phyloP scores from a whole-genome alignment of 257 asterid species.

The Solanum phureja region DNA sequence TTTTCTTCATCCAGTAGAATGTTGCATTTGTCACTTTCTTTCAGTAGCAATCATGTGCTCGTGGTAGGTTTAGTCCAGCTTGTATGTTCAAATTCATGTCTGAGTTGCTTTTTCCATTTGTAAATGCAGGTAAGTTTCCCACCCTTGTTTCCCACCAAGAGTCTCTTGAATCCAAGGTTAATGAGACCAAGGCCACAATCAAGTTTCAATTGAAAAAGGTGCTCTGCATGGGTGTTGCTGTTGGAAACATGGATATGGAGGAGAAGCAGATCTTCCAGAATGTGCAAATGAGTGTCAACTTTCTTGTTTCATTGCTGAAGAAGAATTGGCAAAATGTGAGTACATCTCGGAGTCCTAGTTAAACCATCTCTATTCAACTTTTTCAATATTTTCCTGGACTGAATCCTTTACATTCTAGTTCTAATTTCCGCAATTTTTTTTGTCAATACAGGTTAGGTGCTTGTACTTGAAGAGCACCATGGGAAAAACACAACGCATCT shows the following conservation, averaged over 20 bases:
- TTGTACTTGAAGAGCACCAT: slow-evolving; percentile 10
- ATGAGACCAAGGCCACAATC: slow-evolving; percentile 6
- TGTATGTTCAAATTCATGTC: neutral
- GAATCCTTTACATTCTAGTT: neutral
- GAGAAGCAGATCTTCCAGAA: slow-evolving; percentile 2
- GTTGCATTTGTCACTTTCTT: neutral
- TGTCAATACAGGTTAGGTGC: neutral
- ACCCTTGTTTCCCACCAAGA: slow-evolving; percentile 9
- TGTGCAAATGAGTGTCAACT: slow-evolving; percentile 10
- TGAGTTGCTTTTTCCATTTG: neutral
- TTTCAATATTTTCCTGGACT: neutral
- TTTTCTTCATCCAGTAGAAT: neutral
- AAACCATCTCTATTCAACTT: neutral
- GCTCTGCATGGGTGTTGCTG: slow-evolving; percentile 5
- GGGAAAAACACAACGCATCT: slow-evolving; percentile 3
- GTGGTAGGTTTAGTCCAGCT: neutral
- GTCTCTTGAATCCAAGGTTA: slow-evolving; percentile 8
- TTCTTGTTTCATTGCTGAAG: slow-evolving; percentile 8
- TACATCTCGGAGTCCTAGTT: neutral
- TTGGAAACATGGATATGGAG: slow-evolving; percentile 3
- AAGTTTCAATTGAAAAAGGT: slow-evolving; percentile 7
- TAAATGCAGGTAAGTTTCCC: slow-evolving; percentile 7
- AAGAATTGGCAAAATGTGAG: slow-evolving; percentile 15
- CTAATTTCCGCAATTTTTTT: neutral
- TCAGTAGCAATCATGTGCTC: neutral